These are phyloP conservation scores for Rubroboletus satanas DNA, from an alignment of 768 basidiomycete species.

Conservation along the genomic window DNA sequence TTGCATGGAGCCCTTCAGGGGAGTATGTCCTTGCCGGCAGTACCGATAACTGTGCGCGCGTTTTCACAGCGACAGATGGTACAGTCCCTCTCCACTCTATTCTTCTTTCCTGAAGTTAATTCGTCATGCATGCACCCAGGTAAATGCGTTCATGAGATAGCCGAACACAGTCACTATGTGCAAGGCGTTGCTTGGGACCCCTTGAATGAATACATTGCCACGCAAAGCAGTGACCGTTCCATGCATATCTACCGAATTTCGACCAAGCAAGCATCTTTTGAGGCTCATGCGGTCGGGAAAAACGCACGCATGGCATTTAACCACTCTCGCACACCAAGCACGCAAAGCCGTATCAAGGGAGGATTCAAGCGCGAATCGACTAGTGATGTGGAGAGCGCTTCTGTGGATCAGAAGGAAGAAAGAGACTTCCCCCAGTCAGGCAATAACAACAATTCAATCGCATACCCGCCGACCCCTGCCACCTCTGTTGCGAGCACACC, in stretches of 20 bases:
- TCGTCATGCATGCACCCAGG: constrained; percentile 40
- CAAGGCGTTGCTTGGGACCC: constrained; percentile 99
- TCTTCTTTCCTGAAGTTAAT: background rate
- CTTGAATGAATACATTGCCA: constrained; percentile 93
- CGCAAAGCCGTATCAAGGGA: constrained; percentile 52
- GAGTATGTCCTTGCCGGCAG: constrained; percentile 95
- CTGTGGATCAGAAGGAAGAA: constrained; percentile 54
- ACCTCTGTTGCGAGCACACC: constrained; percentile 68
- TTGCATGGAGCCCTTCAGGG: constrained; percentile 95
- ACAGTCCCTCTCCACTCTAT: constrained; percentile 16
- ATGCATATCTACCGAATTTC: constrained; percentile 92
- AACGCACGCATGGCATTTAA: constrained; percentile 69
- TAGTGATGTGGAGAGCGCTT: constrained; percentile 70
- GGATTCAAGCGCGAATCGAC: constrained; percentile 67
- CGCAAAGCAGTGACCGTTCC: constrained; percentile 92
- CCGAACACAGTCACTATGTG: constrained; percentile 94
- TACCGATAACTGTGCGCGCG: constrained; percentile 90
- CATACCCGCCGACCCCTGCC: constrained; percentile 55
- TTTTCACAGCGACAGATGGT: constrained; percentile 78
- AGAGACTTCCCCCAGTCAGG: constrained; percentile 27
- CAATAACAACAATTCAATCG: constrained; percentile 29
- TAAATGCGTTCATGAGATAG: constrained; percentile 83
- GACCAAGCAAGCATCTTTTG: constrained; percentile 74
- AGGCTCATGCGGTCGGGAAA: constrained; percentile 87
- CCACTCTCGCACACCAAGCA: constrained; percentile 70